phyloP scores from a whole-genome alignment of 129 eudicot genomes.

The Solidago caesia region DNA sequence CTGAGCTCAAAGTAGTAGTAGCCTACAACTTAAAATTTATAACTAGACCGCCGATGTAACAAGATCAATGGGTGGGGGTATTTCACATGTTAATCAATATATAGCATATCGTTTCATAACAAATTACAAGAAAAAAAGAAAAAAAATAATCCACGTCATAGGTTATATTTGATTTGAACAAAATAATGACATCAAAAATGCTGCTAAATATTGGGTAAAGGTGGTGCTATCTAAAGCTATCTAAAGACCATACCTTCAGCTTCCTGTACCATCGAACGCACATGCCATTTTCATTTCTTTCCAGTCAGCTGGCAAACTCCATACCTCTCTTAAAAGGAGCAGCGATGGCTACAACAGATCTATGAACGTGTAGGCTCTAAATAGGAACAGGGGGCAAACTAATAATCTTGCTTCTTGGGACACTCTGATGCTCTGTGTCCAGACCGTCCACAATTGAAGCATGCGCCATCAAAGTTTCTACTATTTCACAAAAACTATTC shows the following conservation, averaged over 20 bases:
- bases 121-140: constrained; percentile 7
- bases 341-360: constrained; percentile 28
- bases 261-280: constrained; percentile 22
- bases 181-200: constrained; percentile 31
- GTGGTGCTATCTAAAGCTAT: constrained; percentile 26
- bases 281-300: constrained; percentile 22
- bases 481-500: constrained; percentile 5
- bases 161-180: constrained; percentile 15
- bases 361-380: constrained; percentile 33
- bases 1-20: too few species aligned
- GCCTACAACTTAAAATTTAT: too few species aligned
- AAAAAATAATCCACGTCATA: too few species aligned
- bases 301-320: constrained; percentile 20
- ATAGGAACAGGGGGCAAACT: constrained; percentile 26
- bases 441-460: constrained; percentile 78
- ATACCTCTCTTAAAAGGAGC: constrained; percentile 17
- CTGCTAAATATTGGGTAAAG: constrained; percentile 20
- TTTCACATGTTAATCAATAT: constrained; percentile 20
- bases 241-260: constrained; percentile 34
- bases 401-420: constrained; percentile 58
- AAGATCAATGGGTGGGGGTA: background rate
- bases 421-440: constrained; percentile 96
- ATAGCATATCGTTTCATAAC: constrained; percentile 22
- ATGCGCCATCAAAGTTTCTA: constrained; percentile 91
- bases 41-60: too few species aligned